These are phyloP conservation scores for Tetrahymena borealis DNA, from an alignment of 73 alveolate species.

Conservation along the genomic window DNA sequence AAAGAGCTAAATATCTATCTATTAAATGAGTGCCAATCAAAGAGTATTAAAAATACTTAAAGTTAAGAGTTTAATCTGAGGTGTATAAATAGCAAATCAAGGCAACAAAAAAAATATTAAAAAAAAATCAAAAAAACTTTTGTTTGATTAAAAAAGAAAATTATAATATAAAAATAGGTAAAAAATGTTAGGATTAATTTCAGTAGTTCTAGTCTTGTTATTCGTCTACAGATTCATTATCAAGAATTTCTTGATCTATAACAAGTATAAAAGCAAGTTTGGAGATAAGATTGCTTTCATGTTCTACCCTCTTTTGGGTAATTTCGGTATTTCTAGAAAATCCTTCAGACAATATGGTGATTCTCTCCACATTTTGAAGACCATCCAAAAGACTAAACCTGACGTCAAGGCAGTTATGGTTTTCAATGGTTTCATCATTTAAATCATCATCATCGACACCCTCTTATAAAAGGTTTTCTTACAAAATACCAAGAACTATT, in stretches of 20 bases:
- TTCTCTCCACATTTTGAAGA: background rate
- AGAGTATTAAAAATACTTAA: no score
- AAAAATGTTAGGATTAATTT: background rate
- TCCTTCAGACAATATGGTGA: background rate
- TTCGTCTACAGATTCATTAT: background rate
- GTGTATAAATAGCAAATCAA: no score
- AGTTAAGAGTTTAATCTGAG: no score
- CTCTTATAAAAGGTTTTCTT: background rate
- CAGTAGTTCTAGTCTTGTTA: background rate
- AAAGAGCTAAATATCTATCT: no score
- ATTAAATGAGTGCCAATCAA: no score
- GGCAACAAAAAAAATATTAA: background rate
- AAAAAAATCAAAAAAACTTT: background rate
- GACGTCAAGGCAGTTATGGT: background rate
- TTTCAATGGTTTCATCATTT: background rate
- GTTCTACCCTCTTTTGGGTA: slow-evolving; percentile 2
- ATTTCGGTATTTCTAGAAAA: background rate
- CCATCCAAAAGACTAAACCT: background rate
- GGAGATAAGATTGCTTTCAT: background rate
- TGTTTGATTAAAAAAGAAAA: no score
- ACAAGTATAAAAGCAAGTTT: background rate
- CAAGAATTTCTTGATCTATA: background rate
- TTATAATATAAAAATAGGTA: background rate
- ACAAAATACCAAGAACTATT: background rate
- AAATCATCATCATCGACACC: background rate